Evolutionary conservation across 768 basidiomycete genomes (phyloP).

Genomic region (Sutorius australiensis): DNA sequence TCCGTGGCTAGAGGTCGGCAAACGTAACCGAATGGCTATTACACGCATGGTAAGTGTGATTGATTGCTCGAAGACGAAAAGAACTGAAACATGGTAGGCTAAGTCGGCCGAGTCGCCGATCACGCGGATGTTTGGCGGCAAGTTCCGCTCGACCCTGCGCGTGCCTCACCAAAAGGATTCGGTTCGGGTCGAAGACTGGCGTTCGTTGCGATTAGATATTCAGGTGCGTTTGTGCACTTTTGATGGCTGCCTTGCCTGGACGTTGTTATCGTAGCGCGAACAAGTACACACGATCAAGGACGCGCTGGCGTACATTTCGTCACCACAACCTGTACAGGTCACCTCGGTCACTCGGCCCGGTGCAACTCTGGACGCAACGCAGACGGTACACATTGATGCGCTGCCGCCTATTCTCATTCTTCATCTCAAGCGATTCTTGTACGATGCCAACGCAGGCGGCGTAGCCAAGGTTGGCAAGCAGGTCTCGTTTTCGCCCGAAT

Average conservation of each 20-base stretch:
- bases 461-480: slow-evolving; percentile 87
- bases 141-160: slow-evolving; percentile 79
- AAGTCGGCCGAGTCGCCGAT: slow-evolving; percentile 84
- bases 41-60: slow-evolving; percentile 69
- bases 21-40: slow-evolving; percentile 73
- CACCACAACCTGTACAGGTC: slow-evolving; percentile 77
- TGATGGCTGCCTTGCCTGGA: not conserved
- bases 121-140: slow-evolving; percentile 90
- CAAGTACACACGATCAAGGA: slow-evolving; percentile 76
- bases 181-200: slow-evolving; percentile 88
- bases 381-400: slow-evolving; percentile 72
- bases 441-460: slow-evolving; percentile 68
- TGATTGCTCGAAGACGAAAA: not conserved
- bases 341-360: slow-evolving; percentile 55
- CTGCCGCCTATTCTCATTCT: slow-evolving; percentile 82
- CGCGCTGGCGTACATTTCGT: slow-evolving; percentile 72
- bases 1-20: slow-evolving; percentile 93
- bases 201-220: slow-evolving; percentile 84
- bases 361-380: slow-evolving; percentile 64
- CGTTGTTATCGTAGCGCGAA: slow-evolving; percentile 47
- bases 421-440: slow-evolving; percentile 89
- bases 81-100: slow-evolving; percentile 40
- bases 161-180: slow-evolving; percentile 83
- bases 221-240: slow-evolving; percentile 45
- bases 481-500: slow-evolving; percentile 69